Conservation (phyloP, 176 grass and related monocot genomes). For the Eleusine indica region DNA sequence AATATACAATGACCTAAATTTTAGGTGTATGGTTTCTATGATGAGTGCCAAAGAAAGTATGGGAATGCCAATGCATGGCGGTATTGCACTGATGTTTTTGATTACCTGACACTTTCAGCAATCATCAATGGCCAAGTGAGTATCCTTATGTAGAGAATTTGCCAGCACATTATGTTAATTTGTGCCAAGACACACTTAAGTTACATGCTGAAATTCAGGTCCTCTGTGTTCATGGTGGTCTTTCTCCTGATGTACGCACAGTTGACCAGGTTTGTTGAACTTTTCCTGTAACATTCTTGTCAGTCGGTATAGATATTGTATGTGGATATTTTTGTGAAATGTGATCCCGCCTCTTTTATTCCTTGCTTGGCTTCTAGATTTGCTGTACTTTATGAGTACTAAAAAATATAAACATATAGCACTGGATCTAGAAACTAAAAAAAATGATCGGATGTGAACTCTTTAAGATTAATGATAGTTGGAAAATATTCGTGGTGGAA, state of each 20-base stretch:
- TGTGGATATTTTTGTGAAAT: constrained; percentile 7
- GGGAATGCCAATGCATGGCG: constrained; percentile 99
- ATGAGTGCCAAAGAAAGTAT: constrained; percentile 99
- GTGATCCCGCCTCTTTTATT: not conserved
- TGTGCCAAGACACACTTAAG: constrained; percentile 24
- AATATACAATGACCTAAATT: constrained; percentile 10
- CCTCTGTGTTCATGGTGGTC: constrained; percentile 95
- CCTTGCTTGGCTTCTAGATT: not conserved
- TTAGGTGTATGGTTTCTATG: constrained; percentile 99
- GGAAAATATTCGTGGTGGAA: not conserved
- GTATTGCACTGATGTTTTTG: constrained; percentile 99
- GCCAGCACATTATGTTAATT: constrained; percentile 13
- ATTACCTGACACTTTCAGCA: constrained; percentile 96
- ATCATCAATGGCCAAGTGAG: constrained; percentile 98
- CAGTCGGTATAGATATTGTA: not conserved
- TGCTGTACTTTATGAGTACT: not conserved
- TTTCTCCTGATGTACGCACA: constrained; percentile 93
- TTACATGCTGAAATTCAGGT: constrained; percentile 66
- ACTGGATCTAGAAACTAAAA: not conserved
- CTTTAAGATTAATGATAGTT: not conserved
- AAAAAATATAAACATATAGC: not conserved
- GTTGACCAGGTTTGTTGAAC: constrained; percentile 80
- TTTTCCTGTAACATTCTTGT: not conserved
- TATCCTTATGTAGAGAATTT: constrained; percentile 7
- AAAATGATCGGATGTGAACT: not conserved